These are phyloP conservation scores for Pyricularia sp. DNA, from an alignment of 2,329 filamentous ascomycete genomes.

Conservation along the genomic window DNA sequence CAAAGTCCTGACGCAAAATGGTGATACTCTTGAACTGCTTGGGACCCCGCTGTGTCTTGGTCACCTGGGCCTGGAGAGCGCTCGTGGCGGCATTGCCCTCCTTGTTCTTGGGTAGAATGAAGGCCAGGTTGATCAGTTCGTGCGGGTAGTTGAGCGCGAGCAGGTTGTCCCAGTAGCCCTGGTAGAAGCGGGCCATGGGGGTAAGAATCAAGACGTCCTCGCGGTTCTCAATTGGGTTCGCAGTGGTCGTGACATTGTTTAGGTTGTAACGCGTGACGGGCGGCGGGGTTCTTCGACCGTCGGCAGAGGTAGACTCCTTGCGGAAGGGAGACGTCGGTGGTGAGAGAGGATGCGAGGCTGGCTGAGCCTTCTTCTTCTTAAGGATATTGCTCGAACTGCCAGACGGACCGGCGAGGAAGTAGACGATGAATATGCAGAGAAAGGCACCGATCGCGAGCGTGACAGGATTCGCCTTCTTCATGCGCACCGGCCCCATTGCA, in stretches of 20 bases:
- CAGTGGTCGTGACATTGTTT: conserved; percentile 83
- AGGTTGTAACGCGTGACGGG: conserved; percentile 90
- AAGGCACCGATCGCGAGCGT: conserved; percentile 64
- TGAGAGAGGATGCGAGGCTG: conserved; percentile 49
- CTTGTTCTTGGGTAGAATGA: conserved; percentile 89
- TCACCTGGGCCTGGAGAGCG: conserved; percentile 74
- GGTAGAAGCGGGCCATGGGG: conserved; percentile 87
- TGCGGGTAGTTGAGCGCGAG: conserved; percentile 79
- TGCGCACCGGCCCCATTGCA: conserved; percentile 55
- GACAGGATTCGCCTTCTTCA: conserved; percentile 72
- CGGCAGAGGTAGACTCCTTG: conserved; percentile 45
- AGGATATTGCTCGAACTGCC: conserved; percentile 24
- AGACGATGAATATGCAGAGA: conserved; percentile 63
- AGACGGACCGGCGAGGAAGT: conserved; percentile 49
- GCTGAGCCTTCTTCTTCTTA: neutral
- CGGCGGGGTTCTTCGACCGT: conserved; percentile 53
- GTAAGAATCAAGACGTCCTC: conserved; percentile 89
- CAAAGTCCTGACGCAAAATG: conserved; percentile 92
- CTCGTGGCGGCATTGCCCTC: conserved; percentile 83
- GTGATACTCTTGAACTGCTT: conserved; percentile 87
- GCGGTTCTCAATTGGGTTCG: conserved; percentile 64
- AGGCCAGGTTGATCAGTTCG: conserved; percentile 87
- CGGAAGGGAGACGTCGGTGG: conserved; percentile 66
- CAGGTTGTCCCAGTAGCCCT: conserved; percentile 92
- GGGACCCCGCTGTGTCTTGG: conserved; percentile 74